Evolutionary conservation across 306 rosid genomes (phyloP).

Genomic region (Cucumis cinereus): DNA sequence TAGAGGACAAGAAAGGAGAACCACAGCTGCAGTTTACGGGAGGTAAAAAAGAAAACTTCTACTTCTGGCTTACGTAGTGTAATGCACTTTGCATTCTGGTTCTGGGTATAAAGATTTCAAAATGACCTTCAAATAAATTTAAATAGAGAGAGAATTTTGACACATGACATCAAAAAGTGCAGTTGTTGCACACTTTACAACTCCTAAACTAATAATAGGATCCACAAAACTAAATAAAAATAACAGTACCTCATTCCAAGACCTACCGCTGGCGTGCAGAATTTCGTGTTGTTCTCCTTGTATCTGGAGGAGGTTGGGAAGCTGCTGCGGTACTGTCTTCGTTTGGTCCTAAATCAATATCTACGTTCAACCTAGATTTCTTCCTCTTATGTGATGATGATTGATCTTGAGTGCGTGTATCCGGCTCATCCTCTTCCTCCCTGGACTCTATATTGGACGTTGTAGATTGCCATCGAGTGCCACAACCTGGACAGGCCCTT

Average conservation of each 20-base stretch:
- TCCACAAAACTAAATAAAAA: not conserved
- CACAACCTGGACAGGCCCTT: constrained; percentile 57
- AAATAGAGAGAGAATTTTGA: not conserved
- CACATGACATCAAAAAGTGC: not conserved
- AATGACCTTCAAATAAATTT: not conserved
- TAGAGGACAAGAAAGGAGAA: not conserved
- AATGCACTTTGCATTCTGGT: not conserved
- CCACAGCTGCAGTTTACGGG: not conserved
- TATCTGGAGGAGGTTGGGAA: constrained; percentile 13
- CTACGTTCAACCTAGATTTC: constrained; percentile 16
- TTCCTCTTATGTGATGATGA: constrained; percentile 23
- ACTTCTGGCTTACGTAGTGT: not conserved
- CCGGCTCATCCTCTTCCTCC: constrained; percentile 22
- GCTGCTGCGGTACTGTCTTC: constrained; percentile 20
- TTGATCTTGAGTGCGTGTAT: constrained; percentile 21
- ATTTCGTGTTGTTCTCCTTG: constrained; percentile 26
- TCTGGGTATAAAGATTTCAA: not conserved
- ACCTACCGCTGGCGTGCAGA: constrained; percentile 1
- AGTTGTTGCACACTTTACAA: not conserved
- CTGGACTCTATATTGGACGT: constrained; percentile 33
- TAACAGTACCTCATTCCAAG: not conserved
- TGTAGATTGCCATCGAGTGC: constrained; percentile 39
- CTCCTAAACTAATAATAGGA: not conserved
- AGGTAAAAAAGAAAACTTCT: not conserved
- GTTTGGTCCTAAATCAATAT: constrained; percentile 21